Base-by-base conservation (phyloP, 352 stramenopile species). In the Pythium vanterpoolii region DNA sequence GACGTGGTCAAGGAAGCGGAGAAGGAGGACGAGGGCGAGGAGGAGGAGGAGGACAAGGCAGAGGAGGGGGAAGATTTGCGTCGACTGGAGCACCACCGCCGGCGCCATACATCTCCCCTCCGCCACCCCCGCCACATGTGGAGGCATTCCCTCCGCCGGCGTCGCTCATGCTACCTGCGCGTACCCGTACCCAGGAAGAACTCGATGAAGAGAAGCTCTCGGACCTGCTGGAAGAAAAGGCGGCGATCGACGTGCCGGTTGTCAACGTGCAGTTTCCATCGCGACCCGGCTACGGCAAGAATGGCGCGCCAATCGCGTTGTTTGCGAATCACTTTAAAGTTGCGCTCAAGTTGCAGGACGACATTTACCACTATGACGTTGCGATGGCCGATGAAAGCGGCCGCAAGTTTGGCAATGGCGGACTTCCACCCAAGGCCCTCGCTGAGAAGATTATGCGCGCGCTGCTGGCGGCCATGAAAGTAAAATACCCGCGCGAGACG, bases 361-460 rank as follows among this genome's bases (percentile, higher is more conserved):
- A 90, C 43, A 56, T 87, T 5, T 92, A 74, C 50, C 83, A 92
- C 72, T 92, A 92, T 60, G 83, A 92, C 53, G 79, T 86, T 2
- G 50, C 74, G 44, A 82, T 92, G 57, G 57, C 66, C 23, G 76
- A 81, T 18, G 78, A 85, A 6, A 72, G 72, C 0, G 78, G 77
- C 8, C 49, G 33, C 11, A 45, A 33, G 47, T 36, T 64, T 45
- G 57, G 57, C 28, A 58, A 38, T 14, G 57, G 33, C 11, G 57
- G 48, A 0, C 1, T 64, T 8, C 38, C 57, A 8, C 76, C 79
- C 33, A 92, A 88, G 54, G 27, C 69, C 19, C 55, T 92, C 4
- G 79, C 76, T 9, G 55, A 65, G 27, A 79, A 83, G 64, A 79
- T 92, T 54, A 87, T 92, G 70, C 42, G 51, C 5, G 55, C 58